A percentile compares a stretch with the other conserved stretches of the same genome.
Evolutionary conservation across 108 stramenopile species (phyloP).

Genomic region (Fragilariopsis cylindrus): DNA sequence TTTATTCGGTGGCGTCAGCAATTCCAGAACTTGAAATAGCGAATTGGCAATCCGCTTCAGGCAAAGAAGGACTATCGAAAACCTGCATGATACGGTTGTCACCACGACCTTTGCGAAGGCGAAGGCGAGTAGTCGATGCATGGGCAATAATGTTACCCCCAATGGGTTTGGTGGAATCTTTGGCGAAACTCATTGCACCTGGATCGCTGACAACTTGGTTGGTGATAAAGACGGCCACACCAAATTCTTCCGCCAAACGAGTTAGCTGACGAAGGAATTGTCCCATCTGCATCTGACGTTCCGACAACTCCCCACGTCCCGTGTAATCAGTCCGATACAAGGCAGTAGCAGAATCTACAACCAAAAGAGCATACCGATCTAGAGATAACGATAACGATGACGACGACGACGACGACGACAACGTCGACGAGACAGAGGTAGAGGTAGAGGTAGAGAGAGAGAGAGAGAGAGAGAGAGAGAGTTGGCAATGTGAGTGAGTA

Average conservation of each 20-base stretch:
- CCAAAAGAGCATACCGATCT: slow-evolving; percentile 91
- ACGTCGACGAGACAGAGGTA: no score
- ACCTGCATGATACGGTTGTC: slow-evolving; percentile 99
- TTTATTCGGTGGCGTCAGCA: slow-evolving; percentile 75
- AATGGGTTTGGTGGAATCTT: slow-evolving; percentile 97
- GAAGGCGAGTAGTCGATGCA: slow-evolving; percentile 96
- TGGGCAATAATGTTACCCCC: slow-evolving; percentile 99
- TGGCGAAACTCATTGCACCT: slow-evolving; percentile 95
- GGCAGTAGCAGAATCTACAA: slow-evolving; percentile 98
- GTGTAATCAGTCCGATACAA: slow-evolving; percentile 98
- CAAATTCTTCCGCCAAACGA: slow-evolving; percentile 97
- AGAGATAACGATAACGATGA: no score
- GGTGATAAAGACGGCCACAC: slow-evolving; percentile 98
- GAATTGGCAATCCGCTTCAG: slow-evolving; percentile 95
- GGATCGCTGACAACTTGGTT: slow-evolving; percentile 99
- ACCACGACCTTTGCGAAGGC: slow-evolving; percentile 96
- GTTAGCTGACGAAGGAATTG: slow-evolving; percentile 97
- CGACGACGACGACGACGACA: no score
- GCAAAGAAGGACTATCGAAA: slow-evolving; percentile 92
- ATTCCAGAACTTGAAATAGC: slow-evolving; percentile 70
- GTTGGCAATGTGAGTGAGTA: no score
- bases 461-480: no score
- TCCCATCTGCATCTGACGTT: slow-evolving; percentile 95
- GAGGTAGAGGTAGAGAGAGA: no score
- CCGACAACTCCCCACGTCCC: slow-evolving; percentile 97